phyloP scores from a whole-genome alignment of 768 basidiomycete species.

The Postia placenta region DNA sequence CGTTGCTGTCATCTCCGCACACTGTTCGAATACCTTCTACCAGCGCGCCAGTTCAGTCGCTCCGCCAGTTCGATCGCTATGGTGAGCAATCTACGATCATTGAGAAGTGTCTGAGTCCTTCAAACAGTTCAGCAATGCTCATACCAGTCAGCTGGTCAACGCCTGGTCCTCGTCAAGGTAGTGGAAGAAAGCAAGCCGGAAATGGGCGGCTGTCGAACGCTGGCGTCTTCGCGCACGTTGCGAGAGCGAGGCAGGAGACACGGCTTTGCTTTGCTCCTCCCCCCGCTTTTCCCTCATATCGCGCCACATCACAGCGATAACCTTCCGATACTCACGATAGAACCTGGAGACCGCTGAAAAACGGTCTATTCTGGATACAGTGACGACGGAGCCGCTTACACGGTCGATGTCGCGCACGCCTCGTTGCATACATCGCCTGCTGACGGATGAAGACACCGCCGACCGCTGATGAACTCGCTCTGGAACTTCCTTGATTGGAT shows the following conservation, averaged over 20 bases:
- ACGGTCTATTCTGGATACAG: not conserved
- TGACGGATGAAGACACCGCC: slow-evolving; percentile 12
- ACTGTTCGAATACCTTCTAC: too few relatives aligned
- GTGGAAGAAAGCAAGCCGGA: not conserved
- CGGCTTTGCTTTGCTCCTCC: not conserved
- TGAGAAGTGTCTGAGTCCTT: too few relatives aligned
- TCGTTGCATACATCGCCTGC: slow-evolving; percentile 9
- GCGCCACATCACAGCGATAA: not conserved
- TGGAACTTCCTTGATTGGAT: slow-evolving; percentile 26
- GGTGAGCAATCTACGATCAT: too few relatives aligned
- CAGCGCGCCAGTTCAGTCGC: too few relatives aligned
- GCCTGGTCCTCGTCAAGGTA: too few relatives aligned
- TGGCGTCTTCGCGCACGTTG: not conserved
- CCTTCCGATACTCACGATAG: not conserved
- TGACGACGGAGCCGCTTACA: not conserved
- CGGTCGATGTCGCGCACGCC: slow-evolving; percentile 11
- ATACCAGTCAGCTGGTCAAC: too few relatives aligned
- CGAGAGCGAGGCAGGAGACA: not conserved
- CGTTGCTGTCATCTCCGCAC: too few relatives aligned
- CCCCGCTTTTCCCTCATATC: slow-evolving; percentile 1
- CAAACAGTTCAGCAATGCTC: too few relatives aligned
- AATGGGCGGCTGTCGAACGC: not conserved
- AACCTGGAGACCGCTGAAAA: not conserved
- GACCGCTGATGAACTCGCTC: slow-evolving; percentile 22
- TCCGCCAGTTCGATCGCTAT: too few relatives aligned